Evolutionary conservation across 108 stramenopile species (phyloP).

Genomic region (Cylindrotheca closterium): DNA sequence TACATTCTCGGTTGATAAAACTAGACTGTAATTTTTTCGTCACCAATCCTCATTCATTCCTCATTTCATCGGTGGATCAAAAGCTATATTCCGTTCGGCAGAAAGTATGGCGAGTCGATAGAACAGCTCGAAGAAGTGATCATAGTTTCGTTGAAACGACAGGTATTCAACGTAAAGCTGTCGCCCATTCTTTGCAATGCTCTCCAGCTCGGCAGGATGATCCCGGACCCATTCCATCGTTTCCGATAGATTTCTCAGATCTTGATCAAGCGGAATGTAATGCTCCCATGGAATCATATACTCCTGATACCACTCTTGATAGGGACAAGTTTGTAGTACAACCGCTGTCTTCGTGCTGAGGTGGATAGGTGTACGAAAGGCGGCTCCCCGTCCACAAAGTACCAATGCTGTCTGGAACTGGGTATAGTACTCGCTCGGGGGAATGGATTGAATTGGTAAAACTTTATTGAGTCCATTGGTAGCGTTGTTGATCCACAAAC

Average conservation of each 20-base stretch:
- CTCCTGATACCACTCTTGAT: constrained; percentile 43
- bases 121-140: constrained; percentile 25
- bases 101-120: constrained; percentile 16
- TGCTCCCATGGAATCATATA: constrained; percentile 41
- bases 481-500: constrained; percentile 13
- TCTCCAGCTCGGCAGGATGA: constrained; percentile 20
- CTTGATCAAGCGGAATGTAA: constrained; percentile 34
- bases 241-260: constrained; percentile 21
- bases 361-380: constrained; percentile 33
- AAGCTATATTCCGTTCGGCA: no score
- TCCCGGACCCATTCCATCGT: constrained; percentile 24
- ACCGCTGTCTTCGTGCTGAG: constrained; percentile 22
- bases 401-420: constrained; percentile 21
- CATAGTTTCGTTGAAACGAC: constrained; percentile 25
- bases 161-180: constrained; percentile 27
- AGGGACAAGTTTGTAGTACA: constrained; percentile 26
- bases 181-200: constrained; percentile 24
- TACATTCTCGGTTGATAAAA: neutral
- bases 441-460: constrained; percentile 14
- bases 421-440: constrained; percentile 21
- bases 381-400: constrained; percentile 34
- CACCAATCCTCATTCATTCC: neutral
- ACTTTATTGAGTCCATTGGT: constrained; percentile 19
- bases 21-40: neutral
- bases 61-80: neutral